Evolutionary conservation across 805 yeast genomes (phyloP).

Genomic region (Blastobotrys robertii): DNA sequence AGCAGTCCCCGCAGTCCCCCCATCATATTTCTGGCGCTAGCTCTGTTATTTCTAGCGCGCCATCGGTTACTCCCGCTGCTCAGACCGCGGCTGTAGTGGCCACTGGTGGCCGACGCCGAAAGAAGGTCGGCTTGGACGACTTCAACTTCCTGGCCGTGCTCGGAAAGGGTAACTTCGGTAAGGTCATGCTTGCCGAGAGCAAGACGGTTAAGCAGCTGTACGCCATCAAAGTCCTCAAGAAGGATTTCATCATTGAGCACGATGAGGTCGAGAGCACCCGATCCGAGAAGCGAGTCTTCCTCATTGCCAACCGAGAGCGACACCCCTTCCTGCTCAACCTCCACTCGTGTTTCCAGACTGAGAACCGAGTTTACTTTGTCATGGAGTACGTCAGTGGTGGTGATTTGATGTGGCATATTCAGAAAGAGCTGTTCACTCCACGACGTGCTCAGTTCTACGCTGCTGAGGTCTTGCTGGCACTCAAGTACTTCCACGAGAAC

Average conservation of each 20-base stretch:
- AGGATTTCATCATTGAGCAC: constrained; percentile 88
- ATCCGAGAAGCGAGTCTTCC: constrained; percentile 88
- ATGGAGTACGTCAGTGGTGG: constrained; percentile 99
- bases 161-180: constrained; percentile 98
- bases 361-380: constrained; percentile 91
- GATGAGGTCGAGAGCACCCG: constrained; percentile 94
- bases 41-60: not conserved
- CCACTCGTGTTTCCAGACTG: constrained; percentile 96
- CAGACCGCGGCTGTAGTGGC: not conserved
- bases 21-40: too few relatives aligned
- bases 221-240: constrained; percentile 94
- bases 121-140: constrained; percentile 76
- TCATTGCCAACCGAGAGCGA: constrained; percentile 69
- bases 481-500: constrained; percentile 88
- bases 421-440: constrained; percentile 78
- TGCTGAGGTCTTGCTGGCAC: constrained; percentile 85
- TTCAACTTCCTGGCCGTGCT: constrained; percentile 88
- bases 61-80: not conserved
- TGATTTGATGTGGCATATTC: constrained; percentile 99
- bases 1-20: constrained; percentile 3
- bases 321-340: constrained; percentile 90
- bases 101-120: constrained; percentile 2
- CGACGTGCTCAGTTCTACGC: constrained; percentile 95
- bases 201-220: constrained; percentile 55
- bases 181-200: constrained; percentile 94